These are phyloP conservation scores for Tuber brumale DNA, from an alignment of 495 filamentous ascomycete species.

Conservation along the genomic window DNA sequence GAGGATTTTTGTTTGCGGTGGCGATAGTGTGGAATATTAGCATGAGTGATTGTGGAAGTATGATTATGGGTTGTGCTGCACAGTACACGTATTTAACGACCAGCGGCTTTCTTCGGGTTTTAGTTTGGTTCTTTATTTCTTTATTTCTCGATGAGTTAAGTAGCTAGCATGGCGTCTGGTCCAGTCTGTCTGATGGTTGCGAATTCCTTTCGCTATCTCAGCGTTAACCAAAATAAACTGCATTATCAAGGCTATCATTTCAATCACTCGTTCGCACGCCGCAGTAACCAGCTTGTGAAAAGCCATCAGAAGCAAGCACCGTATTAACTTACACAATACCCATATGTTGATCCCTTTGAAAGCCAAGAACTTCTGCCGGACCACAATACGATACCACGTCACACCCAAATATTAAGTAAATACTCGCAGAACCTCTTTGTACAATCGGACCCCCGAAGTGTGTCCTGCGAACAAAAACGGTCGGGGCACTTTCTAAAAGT, in stretches of 20 bases:
- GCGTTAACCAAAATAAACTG: background rate
- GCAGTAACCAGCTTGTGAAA: too few species aligned
- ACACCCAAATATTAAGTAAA: background rate
- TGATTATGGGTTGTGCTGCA: background rate
- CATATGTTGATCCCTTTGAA: background rate
- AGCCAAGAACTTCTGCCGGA: background rate
- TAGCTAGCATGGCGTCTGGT: background rate
- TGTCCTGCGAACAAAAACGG: too few species aligned
- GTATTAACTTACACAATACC: background rate
- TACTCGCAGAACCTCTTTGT: too few species aligned
- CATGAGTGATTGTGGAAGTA: background rate
- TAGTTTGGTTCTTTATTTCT: background rate
- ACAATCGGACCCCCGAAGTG: background rate
- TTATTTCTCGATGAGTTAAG: background rate
- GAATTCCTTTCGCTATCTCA: background rate
- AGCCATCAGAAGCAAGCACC: background rate
- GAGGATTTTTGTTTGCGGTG: background rate
- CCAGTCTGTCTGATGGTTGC: background rate
- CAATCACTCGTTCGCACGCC: background rate
- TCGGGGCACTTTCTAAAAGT: too few species aligned
- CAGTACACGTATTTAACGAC: background rate
- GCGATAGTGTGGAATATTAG: background rate
- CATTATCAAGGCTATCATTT: background rate
- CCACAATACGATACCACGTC: background rate
- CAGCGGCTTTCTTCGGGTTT: background rate